Base-by-base conservation (phyloP, 2,329 filamentous ascomycete species). In the Cladorrhinum sp. region DNA sequence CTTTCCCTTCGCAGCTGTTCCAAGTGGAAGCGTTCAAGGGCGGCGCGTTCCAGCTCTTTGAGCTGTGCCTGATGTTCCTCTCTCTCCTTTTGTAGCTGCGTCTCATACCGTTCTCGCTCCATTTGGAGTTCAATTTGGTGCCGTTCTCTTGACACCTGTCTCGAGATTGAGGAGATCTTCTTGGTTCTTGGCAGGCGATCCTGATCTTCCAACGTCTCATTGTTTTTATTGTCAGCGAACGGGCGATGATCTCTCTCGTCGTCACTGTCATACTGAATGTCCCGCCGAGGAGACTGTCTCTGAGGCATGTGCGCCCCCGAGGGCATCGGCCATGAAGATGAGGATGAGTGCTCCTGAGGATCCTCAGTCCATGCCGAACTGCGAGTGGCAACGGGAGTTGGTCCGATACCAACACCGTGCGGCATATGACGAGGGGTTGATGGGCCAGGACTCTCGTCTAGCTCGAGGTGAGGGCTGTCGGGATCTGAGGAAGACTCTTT, bases 251-350 rank as follows among this genome's bases (percentile, higher is more conserved):
- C 62, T 9, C 55, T 66, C 16, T 66, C 65, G 26, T 62, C 65
- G 5, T 64, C 65, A 55, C 58, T 64, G n/a, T 65, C 64, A 53
- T 65, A 60, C 14, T 58, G 61, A 12, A 24, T 23, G 8, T 61
- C 46, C 6, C 30, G 58, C 9, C 28, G 57, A 10, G 18, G 10
- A 20, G 57, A 33, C 9, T 58, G 54, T 26, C 42, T 42, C n/a
- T 48, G 52, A 7, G 46, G 21, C 6, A 60, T 48, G 12, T 59
- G 62, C 2, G 54, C 39, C 2, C 55, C 62, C 21, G 21, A 18
- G 20, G 62, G 62, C 33, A 63, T 46, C 1, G 67, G 66, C 66
- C 66, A 66, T 1, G 67, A 66, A 4, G 67, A 68, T 1, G 67
- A 67, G 46, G 64, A 68, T 1, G 67, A 67, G 46, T 65, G 67